Base-by-base conservation (phyloP, 2,329 filamentous ascomycete genomes). In the Diaporthe ampelina region DNA sequence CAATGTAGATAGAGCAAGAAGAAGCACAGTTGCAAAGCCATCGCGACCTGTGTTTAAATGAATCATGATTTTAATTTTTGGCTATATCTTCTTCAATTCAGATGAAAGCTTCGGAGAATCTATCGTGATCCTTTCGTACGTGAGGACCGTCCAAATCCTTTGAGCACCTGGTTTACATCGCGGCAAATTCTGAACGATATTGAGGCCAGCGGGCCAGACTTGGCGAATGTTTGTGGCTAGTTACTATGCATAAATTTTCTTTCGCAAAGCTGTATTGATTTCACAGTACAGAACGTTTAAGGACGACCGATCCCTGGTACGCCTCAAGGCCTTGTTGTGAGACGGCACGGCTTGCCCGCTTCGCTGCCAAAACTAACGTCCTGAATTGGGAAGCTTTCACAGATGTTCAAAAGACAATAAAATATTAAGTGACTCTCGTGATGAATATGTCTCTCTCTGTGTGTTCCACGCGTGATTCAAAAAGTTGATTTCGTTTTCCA, bases 1-100 rank as follows among this genome's bases (percentile, higher is more conserved):
- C 9, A 35, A 24, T 68, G n/a, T 68, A 52, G n/a, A 68, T 35
- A 54, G 11, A 54, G 63, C 43, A 54, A 40, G 15, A 29, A 68
- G 11, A 54, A 17, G 29, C 4, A 54, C 7, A 54, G n/a, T 40
- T 52, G 48, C 63, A 40, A 19, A n/a, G 9, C 32, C n/a, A 40
- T 37, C 15, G 13, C 45, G 40, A 17, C 58, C 26, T 43, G n/a
- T 67, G 13, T 48, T 15, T 2, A 9, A 52, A 37, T 26, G 45
- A 50, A 50, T 17, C 4, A 68, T n/a, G 40, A 37, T 19, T 6
- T 67, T 17, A 68, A 68, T 43, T 43, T 10, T 37, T 37, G 8
- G 37, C 8, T 37, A 11, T 37, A 13, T 37, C 10, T 37, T 10
- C 11, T 9, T 11, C 37, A 6, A 9, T 37, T 13, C 37, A 37